Evolutionary conservation across 139 green algal genomes (phyloP), one percentile per base, ranked within the genome.

Genomic region (Parachlorella kessleri): DNA sequence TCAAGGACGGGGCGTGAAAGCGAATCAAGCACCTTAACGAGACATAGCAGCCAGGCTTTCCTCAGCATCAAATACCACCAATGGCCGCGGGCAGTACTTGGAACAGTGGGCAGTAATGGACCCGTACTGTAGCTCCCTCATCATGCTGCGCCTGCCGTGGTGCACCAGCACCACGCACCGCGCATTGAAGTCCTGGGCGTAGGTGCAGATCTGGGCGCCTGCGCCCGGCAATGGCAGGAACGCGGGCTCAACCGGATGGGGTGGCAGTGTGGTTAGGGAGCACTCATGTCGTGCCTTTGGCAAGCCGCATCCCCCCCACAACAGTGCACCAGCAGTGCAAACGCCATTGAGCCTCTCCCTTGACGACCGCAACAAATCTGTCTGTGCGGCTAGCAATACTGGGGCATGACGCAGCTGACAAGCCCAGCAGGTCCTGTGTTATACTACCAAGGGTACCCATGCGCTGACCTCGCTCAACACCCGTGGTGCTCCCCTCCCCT

Each of bases 71-170:
- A 70, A 53, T 10, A 87, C 64, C 14, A 87, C 65, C 41, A 87
- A 41, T 26, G 82, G 63, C 18, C 71, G 41, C 14, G 36, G 28
- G 72, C 77, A 84, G 41, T 84, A 73, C 70, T 77, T 79, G 33
- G 70, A 81, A 35, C 6, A 23, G 63, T 83, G 75, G 42, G 75
- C 42, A 21, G 82, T 87, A 37, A 87, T 26, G 26, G 76, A 77
- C 36, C 70, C 76, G 63, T 65, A 87, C 77, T 80, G 59, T 64
- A 87, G 75, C 41, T 87, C 82, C n/a, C 66, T 55, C 77, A 77
- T 81, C 63, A 87, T 72, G n/a, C 54, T 55, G 0, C 30, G 6
- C n/a, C n/a, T n/a, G 23, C 70, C 70, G 36, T 87, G 82, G 77
- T 84, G 77, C n/a, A 66, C 33, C 28, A 87, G 72, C 24, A 84